Evolutionary conservation across 768 basidiomycete species (phyloP).

Genomic region (Albatrellus ellisii): DNA sequence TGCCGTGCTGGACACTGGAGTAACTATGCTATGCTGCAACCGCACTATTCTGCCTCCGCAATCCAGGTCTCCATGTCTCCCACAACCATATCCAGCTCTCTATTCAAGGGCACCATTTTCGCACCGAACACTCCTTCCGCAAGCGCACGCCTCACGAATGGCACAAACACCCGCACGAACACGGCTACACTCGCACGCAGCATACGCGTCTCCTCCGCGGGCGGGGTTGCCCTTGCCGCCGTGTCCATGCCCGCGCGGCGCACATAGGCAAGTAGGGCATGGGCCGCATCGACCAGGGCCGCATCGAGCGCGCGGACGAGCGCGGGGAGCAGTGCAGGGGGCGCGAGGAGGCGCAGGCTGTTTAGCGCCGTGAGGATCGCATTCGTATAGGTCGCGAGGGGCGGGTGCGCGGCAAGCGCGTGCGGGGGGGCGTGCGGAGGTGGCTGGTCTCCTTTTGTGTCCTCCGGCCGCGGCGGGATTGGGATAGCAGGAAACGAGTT

Average conservation of each 20-base stretch:
- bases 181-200: constrained; percentile 51
- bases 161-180: constrained; percentile 53
- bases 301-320: constrained; percentile 38
- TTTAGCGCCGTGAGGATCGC: constrained; percentile 64
- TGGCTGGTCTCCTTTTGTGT: constrained; percentile 9
- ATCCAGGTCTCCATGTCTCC: too few species aligned
- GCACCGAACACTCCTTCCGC: constrained; percentile 63
- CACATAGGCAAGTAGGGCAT: constrained; percentile 34
- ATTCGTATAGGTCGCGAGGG: constrained; percentile 61
- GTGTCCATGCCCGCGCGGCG: constrained; percentile 21
- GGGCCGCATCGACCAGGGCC: constrained; percentile 33
- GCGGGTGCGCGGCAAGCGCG: constrained; percentile 58
- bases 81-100: too few species aligned
- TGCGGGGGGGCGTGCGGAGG: constrained; percentile 56
- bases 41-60: too few species aligned
- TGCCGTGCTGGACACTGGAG: too few species aligned
- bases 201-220: constrained; percentile 57
- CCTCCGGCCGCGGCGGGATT: constrained; percentile 10
- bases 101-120: constrained; percentile 3
- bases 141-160: constrained; percentile 57
- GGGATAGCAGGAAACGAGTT: background rate
- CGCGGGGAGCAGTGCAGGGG: constrained; percentile 40
- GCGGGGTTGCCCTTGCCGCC: constrained; percentile 43
- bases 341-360: constrained; percentile 68
- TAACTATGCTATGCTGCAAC: too few species aligned